Evolutionary conservation across 2,329 filamentous ascomycete genomes (phyloP).

Genomic region (Colletotrichum liriopes): DNA sequence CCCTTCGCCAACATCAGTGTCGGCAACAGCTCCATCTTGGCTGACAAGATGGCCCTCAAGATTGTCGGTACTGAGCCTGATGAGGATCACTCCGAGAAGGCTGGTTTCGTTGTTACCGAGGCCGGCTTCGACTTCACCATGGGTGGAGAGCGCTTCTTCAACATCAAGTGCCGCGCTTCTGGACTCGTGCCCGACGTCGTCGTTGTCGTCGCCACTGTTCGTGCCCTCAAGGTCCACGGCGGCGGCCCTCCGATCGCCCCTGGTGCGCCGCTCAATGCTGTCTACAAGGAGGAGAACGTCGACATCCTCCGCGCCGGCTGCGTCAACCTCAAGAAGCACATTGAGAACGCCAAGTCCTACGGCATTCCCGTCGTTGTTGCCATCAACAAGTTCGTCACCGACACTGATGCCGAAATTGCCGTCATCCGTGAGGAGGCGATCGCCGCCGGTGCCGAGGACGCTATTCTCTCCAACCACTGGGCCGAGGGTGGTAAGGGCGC

Average conservation of each 20-base stretch:
- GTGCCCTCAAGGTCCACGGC: constrained; percentile 96
- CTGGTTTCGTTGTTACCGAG: constrained; percentile 95
- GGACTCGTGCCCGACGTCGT: constrained; percentile 94
- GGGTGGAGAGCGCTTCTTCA: constrained; percentile 99
- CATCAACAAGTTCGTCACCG: constrained; percentile 96
- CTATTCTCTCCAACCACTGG: constrained; percentile 96
- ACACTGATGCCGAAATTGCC: constrained; percentile 92
- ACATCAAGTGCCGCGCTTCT: constrained; percentile 98
- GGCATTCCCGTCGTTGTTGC: constrained; percentile 96
- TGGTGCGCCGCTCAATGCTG: constrained; percentile 85
- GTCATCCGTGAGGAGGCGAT: constrained; percentile 93
- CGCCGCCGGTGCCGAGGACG: constrained; percentile 92
- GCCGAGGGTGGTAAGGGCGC: constrained; percentile 94
- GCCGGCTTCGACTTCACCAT: constrained; percentile 99
- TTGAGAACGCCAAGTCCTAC: constrained; percentile 89
- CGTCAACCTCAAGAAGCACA: constrained; percentile 96
- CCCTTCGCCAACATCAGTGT: constrained; percentile 99
- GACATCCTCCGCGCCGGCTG: constrained; percentile 92
- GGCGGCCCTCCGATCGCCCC: constrained; percentile 95
- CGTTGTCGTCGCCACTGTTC: constrained; percentile 94
- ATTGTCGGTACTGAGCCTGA: constrained; percentile 94
- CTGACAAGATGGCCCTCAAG: constrained; percentile 96
- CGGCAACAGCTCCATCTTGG: constrained; percentile 94
- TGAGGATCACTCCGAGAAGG: constrained; percentile 85
- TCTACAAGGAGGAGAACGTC: constrained; percentile 94